Evolutionary conservation across 768 basidiomycete genomes (phyloP), one percentile per base, ranked within the genome.

Genomic region (Arthromyces matolae): DNA sequence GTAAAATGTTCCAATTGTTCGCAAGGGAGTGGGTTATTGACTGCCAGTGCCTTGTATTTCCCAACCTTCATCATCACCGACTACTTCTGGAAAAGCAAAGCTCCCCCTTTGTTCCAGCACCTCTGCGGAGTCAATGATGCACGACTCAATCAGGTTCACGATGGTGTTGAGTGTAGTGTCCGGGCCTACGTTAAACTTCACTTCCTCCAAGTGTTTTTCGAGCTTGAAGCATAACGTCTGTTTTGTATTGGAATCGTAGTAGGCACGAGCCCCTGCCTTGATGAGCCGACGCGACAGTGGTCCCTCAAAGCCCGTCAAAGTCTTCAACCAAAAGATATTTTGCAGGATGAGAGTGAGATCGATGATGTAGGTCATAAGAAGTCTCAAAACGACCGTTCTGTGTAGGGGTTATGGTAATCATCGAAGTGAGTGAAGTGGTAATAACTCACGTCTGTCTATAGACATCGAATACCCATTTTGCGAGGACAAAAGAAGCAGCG

Each of bases 281-380:
- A 57, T 54, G 31, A 49, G 33, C n/a, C 47, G 42, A 1, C 52
- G 49, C 18, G 52, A 45, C 9, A 57, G 22, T 6, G 52, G 52
- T 8, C 19, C 32, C 6, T 38, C 38, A 10, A 29, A 20, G 13
- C 24, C 27, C 18, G 29, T 29, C 7, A 52, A 33, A 5, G 18
- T 18, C 29, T 51, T 50, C 33, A 57, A 28, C 56, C 56, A 58
- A 45, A 60, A 60, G 4, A 60, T 40, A 16, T 54, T 47, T 25
- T 58, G 52, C 27, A 58, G 24, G 9, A 60, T 45, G 6, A 58
- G 34, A 1, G 54, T 58, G n/a, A 60, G 51, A 24, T 60, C 54
- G 16, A 60, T 40, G 16, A 60, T 53, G 23, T 55, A 56, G 3
- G 44, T 47, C 57, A 60, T 61, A 23, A 59, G 46, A 25, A 45